Evolutionary conservation across 495 filamentous ascomycete genomes (phyloP).

Genomic region (Parmelia sp.): DNA sequence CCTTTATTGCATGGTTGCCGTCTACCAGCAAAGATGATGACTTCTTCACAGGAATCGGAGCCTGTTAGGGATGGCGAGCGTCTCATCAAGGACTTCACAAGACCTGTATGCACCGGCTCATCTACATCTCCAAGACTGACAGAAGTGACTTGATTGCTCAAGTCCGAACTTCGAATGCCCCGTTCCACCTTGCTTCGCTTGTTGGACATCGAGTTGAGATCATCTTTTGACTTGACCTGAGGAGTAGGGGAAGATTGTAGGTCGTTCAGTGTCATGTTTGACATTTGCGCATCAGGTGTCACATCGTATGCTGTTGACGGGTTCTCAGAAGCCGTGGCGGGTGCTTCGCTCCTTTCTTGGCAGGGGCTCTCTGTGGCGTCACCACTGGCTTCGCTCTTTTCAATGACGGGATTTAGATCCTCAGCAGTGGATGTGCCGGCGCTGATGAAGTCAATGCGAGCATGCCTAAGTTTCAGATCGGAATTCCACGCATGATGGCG

Average conservation of each 20-base stretch:
- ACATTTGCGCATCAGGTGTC: conserved; percentile 5
- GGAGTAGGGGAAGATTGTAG: not conserved
- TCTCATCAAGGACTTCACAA: conserved; percentile 29
- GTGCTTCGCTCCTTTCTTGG: not conserved
- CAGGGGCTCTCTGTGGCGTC: not conserved
- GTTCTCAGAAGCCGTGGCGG: not conserved
- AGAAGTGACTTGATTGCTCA: conserved; percentile 11
- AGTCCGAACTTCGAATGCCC: not conserved
- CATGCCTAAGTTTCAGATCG: conserved; percentile 41
- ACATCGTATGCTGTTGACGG: not conserved
- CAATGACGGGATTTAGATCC: conserved; percentile 18
- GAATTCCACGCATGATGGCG: conserved; percentile 42
- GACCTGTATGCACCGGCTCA: conserved; percentile 21
- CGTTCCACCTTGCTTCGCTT: not conserved
- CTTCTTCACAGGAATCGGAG: conserved; percentile 57
- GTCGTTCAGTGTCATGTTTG: conserved; percentile 13
- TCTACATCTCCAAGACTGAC: conserved; percentile 12
- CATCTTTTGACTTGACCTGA: not conserved
- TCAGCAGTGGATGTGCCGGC: conserved; percentile 53
- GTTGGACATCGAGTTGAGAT: not conserved
- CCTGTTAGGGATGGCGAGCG: conserved; percentile 35
- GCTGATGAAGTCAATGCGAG: conserved; percentile 67
- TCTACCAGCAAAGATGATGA: conserved; percentile 60
- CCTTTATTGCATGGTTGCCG: conserved; percentile 18
- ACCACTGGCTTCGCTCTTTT: not conserved